Percentiles rank a stretch among this genome's conserved stretches.
These are phyloP conservation scores for Paraphoma chrysanthemicola DNA, from an alignment of 2,329 filamentous ascomycete genomes.

Conservation along the genomic window DNA sequence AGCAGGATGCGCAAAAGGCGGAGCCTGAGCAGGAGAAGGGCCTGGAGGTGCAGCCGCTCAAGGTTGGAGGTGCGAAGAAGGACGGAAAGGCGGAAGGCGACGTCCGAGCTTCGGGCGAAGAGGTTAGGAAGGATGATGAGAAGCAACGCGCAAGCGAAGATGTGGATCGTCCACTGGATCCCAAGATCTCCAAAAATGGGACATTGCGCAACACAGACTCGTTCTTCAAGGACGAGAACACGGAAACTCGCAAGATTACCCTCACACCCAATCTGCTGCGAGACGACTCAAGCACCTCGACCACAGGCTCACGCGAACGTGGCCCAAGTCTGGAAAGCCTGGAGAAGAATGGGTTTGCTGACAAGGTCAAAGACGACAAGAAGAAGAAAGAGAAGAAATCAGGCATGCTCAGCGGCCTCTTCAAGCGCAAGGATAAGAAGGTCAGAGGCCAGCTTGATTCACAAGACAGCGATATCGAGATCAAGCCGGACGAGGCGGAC, in stretches of 20 bases:
- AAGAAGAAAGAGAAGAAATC: slow-evolving; percentile 75
- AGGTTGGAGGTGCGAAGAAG: slow-evolving; percentile 42
- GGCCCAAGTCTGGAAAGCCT: slow-evolving; percentile 76
- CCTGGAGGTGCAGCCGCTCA: slow-evolving; percentile 47
- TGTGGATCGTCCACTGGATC: slow-evolving; percentile 57
- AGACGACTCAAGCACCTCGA: slow-evolving; percentile 68
- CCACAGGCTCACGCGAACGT: slow-evolving; percentile 54
- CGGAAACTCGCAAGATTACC: slow-evolving; percentile 96
- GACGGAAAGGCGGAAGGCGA: slow-evolving; percentile 34
- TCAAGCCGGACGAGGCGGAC: slow-evolving; percentile 46
- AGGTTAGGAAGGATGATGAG: slow-evolving; percentile 51
- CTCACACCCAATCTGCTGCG: slow-evolving; percentile 90
- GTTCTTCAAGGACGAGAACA: slow-evolving; percentile 95
- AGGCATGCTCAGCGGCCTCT: slow-evolving; percentile 74
- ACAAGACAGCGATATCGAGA: slow-evolving; percentile 55
- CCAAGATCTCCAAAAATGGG: slow-evolving; percentile 73
- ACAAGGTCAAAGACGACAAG: slow-evolving; percentile 74
- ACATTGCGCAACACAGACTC: slow-evolving; percentile 92
- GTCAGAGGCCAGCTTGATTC: slow-evolving; percentile 38
- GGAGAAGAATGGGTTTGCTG: slow-evolving; percentile 70
- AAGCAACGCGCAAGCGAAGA: slow-evolving; percentile 71
- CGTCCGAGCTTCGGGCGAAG: slow-evolving; percentile 39
- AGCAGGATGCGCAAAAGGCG: slow-evolving; percentile 25
- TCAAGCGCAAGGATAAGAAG: slow-evolving; percentile 71
- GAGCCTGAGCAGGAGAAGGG: slow-evolving; percentile 53